Evolutionary conservation across 805 yeast genomes (phyloP).

Genomic region (Wickerhamomyces rabaulensis): DNA sequence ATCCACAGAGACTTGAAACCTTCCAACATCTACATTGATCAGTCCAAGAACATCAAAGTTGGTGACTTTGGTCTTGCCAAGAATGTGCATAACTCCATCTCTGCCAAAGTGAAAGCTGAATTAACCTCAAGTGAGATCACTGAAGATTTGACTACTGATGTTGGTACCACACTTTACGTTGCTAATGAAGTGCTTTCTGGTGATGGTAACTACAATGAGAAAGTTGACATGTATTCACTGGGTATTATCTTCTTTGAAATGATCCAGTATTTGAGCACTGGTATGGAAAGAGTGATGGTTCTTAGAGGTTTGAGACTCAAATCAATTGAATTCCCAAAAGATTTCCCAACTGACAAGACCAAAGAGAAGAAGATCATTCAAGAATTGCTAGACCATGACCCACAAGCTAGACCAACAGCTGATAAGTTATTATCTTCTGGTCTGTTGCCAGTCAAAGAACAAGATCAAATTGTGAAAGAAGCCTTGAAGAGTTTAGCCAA

Average conservation of each 20-base stretch:
- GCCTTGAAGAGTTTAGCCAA: slow-evolving; percentile 82
- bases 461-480: slow-evolving; percentile 84
- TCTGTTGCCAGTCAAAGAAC: slow-evolving; percentile 79
- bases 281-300: slow-evolving; percentile 85
- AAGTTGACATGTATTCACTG: slow-evolving; percentile 91
- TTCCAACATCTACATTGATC: slow-evolving; percentile 91
- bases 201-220: slow-evolving; percentile 74
- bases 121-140: slow-evolving; percentile 22
- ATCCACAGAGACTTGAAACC: slow-evolving; percentile 96
- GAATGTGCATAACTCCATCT: slow-evolving; percentile 56
- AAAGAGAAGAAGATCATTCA: slow-evolving; percentile 66
- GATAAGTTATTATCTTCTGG: slow-evolving; percentile 72
- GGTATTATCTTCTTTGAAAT: slow-evolving; percentile 96
- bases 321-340: slow-evolving; percentile 62
- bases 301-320: slow-evolving; percentile 59
- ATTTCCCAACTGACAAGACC: slow-evolving; percentile 48
- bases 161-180: slow-evolving; percentile 91
- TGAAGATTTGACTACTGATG: slow-evolving; percentile 84
- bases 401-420: slow-evolving; percentile 77
- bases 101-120: slow-evolving; percentile 25
- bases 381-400: slow-evolving; percentile 71
- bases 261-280: slow-evolving; percentile 80
- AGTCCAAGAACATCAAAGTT: slow-evolving; percentile 79
- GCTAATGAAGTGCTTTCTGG: slow-evolving; percentile 84
- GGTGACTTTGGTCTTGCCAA: slow-evolving; percentile 98